These are phyloP conservation scores for Tubosaeta sp. DNA, from an alignment of 768 basidiomycete genomes.

Conservation along the genomic window DNA sequence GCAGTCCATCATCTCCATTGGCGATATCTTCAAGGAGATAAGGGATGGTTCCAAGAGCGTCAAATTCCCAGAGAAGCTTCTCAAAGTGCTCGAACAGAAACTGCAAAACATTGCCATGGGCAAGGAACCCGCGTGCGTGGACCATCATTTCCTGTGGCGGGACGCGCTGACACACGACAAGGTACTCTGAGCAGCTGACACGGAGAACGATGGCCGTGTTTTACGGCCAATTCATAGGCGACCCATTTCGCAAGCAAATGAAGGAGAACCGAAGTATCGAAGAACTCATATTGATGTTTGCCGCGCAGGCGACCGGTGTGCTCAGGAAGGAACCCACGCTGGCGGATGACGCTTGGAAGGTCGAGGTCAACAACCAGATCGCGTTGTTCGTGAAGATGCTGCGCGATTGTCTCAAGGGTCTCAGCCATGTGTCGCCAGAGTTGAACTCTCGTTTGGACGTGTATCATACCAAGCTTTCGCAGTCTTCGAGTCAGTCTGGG, in stretches of 20 bases:
- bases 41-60: conserved; percentile 78
- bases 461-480: conserved; percentile 78
- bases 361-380: conserved; percentile 90
- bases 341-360: conserved; percentile 85
- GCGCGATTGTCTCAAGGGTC: conserved; percentile 67
- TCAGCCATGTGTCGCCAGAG: conserved; percentile 81
- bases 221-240: conserved; percentile 84
- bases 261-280: conserved; percentile 97
- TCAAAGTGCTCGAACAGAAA: conserved; percentile 87
- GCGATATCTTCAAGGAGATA: conserved; percentile 78
- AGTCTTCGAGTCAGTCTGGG: conserved; percentile 57
- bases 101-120: conserved; percentile 93
- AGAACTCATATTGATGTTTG: conserved; percentile 94
- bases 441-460: conserved; percentile 76
- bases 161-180: conserved; percentile 27
- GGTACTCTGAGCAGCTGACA: conserved; percentile 87
- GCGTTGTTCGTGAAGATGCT: conserved; percentile 83
- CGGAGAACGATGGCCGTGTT: conserved; percentile 90
- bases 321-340: conserved; percentile 88
- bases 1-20: conserved; percentile 52
- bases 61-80: conserved; percentile 90
- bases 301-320: conserved; percentile 81
- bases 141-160: background rate
- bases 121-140: conserved; percentile 77
- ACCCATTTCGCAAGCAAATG: conserved; percentile 83